Conservation (phyloP, 352 stramenopile genomes). For the Thalassiosira mediterranea region DNA sequence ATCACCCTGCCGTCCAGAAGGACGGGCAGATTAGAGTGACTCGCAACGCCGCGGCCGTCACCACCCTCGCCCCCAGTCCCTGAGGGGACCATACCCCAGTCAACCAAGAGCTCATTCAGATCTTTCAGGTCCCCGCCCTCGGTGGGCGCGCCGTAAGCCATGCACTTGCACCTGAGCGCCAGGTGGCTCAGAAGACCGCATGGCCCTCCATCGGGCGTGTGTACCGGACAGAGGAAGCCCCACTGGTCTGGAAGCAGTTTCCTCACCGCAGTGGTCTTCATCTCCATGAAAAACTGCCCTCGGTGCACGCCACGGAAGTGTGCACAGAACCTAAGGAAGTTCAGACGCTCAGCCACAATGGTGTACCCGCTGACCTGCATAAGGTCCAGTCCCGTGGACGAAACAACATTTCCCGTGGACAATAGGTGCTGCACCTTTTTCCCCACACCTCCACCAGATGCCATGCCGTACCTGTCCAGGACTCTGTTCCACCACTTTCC, state of each 20-base stretch:
- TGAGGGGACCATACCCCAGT: constrained; percentile 76
- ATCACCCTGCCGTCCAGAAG: constrained; percentile 96
- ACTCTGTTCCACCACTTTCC: constrained; percentile 87
- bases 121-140: constrained; percentile 41
- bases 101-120: constrained; percentile 78
- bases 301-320: constrained; percentile 99
- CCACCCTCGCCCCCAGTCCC: constrained; percentile 70
- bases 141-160: constrained; percentile 59
- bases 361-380: constrained; percentile 97
- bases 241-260: constrained; percentile 98
- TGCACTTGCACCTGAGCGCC: constrained; percentile 86
- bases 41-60: constrained; percentile 67
- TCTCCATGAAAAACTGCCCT: constrained; percentile 99
- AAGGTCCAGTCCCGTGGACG: constrained; percentile 95
- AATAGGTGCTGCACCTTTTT: constrained; percentile 99
- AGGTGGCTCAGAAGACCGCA: constrained; percentile 99
- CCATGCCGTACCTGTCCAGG: constrained; percentile 71
- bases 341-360: constrained; percentile 99
- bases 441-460: constrained; percentile 86
- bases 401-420: constrained; percentile 98
- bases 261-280: constrained; percentile 99
- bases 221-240: constrained; percentile 98
- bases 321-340: constrained; percentile 98
- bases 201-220: constrained; percentile 98
- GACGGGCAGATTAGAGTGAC: constrained; percentile 91